Evolutionary conservation across 2,329 filamentous ascomycete species (phyloP).

Genomic region (Chaetomium sp.): DNA sequence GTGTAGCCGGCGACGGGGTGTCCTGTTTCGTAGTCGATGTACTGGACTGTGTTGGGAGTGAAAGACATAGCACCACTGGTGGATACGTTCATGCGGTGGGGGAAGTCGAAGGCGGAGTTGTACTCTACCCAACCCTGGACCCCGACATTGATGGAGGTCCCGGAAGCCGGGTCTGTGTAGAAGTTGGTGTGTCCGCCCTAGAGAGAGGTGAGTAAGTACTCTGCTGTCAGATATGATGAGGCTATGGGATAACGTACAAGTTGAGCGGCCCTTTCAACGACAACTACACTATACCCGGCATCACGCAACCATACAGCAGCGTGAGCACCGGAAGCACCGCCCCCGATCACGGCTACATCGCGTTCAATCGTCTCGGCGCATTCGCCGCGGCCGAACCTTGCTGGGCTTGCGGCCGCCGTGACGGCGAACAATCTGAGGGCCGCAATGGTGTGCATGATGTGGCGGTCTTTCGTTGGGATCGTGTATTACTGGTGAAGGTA

Average conservation of each 20-base stretch:
- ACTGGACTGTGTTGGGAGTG: slow-evolving; percentile 6
- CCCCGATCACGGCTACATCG: slow-evolving; percentile 19
- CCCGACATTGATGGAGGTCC: slow-evolving; percentile 16
- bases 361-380: slow-evolving; percentile 8
- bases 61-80: slow-evolving; percentile 6
- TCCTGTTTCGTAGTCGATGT: slow-evolving; percentile 20
- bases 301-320: slow-evolving; percentile 20
- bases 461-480: background rate
- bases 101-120: slow-evolving; percentile 17
- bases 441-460: slow-evolving; percentile 1
- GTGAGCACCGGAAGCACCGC: slow-evolving; percentile 19
- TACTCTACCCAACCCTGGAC: slow-evolving; percentile 21
- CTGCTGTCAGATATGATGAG: background rate
- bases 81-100: slow-evolving; percentile 18
- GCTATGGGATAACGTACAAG: slow-evolving; percentile 9
- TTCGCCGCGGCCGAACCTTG: background rate
- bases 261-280: slow-evolving; percentile 17
- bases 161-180: slow-evolving; percentile 15
- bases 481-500: background rate
- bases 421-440: slow-evolving; percentile 5
- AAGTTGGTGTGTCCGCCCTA: slow-evolving; percentile 22
- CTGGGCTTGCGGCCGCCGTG: background rate
- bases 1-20: slow-evolving; percentile 9
- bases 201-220: background rate
- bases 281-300: slow-evolving; percentile 15